A percentile compares a stretch with the other conserved stretches of the same genome.
Conservation (phyloP, 225 moss, liverwort and hornwort species). For the Rhytidiadelphus loreus region DNA sequence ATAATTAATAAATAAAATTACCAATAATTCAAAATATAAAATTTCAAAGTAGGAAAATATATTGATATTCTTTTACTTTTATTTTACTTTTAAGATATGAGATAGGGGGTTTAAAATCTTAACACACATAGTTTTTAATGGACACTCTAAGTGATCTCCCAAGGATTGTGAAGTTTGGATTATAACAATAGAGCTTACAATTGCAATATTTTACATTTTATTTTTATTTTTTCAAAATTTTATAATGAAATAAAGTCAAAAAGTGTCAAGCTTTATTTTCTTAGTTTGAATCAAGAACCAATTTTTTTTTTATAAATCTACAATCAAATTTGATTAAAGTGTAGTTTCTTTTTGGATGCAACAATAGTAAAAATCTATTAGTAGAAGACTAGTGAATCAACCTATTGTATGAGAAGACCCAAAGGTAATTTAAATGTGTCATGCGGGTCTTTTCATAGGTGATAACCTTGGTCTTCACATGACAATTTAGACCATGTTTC, state of each 20-base stretch:
- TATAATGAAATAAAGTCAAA: neutral
- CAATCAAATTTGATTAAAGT: neutral
- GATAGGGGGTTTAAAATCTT: no score
- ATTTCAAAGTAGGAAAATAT: no score
- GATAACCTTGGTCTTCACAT: neutral
- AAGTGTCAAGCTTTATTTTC: rapidly evolving
- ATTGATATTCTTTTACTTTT: no score
- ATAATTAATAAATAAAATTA: no score
- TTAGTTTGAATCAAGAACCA: no score
- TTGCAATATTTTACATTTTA: neutral
- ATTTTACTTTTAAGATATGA: no score
- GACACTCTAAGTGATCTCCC: no score
- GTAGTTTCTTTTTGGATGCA: neutral
- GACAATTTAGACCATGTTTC: neutral
- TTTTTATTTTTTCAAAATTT: neutral
- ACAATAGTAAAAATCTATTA: neutral
- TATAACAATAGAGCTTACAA: neutral
- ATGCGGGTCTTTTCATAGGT: neutral
- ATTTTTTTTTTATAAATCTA: neutral
- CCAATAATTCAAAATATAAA: no score
- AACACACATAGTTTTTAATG: no score
- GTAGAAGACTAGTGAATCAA: neutral
- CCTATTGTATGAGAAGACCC: rapidly evolving
- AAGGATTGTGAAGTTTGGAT: neutral
- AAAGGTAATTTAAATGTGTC: neutral